These are phyloP conservation scores for Coniferiporia sulphurascens DNA, from an alignment of 1,284 basidiomycete genomes.

Conservation along the genomic window DNA sequence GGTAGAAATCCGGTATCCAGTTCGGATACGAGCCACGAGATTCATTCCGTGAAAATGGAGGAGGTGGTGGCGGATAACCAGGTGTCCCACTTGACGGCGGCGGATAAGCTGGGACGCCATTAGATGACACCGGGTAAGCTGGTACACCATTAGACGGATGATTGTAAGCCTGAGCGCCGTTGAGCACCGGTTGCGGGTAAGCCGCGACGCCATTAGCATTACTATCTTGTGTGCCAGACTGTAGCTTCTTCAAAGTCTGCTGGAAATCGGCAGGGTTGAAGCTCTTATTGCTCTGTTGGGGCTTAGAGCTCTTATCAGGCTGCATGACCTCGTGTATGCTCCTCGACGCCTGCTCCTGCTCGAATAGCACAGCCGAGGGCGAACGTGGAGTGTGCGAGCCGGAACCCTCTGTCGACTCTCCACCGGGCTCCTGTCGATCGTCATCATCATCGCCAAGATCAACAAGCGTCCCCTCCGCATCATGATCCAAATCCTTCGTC, in stretches of 20 bases:
- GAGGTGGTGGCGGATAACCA: conserved; percentile 21
- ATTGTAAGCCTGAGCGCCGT: conserved; percentile 8
- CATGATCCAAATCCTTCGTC: conserved; percentile 32
- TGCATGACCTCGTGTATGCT: conserved; percentile 16
- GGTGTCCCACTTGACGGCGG: conserved; percentile 15
- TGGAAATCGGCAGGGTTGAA: conserved; percentile 52
- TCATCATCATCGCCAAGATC: conserved; percentile 23
- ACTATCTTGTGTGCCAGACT: conserved; percentile 6
- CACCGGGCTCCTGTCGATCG: conserved; percentile 26
- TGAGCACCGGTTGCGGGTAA: neutral
- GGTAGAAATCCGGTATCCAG: conserved; percentile 18
- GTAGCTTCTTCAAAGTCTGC: conserved; percentile 32
- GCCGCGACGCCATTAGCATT: neutral
- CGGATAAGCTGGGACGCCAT: conserved; percentile 11
- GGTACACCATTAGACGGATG: neutral
- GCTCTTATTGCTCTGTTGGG: neutral
- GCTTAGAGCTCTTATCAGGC: conserved; percentile 3
- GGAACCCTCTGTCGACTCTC: conserved; percentile 30
- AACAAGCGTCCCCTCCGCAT: conserved; percentile 16
- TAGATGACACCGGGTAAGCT: neutral
- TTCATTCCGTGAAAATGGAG: conserved; percentile 19
- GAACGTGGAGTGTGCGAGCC: conserved; percentile 69
- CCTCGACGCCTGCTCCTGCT: conserved; percentile 27
- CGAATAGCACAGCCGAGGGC: conserved; percentile 53
- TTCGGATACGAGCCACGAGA: conserved; percentile 18